phyloP scores from a whole-genome alignment of 345 rosid species.

The Pelargonium nanum region DNA sequence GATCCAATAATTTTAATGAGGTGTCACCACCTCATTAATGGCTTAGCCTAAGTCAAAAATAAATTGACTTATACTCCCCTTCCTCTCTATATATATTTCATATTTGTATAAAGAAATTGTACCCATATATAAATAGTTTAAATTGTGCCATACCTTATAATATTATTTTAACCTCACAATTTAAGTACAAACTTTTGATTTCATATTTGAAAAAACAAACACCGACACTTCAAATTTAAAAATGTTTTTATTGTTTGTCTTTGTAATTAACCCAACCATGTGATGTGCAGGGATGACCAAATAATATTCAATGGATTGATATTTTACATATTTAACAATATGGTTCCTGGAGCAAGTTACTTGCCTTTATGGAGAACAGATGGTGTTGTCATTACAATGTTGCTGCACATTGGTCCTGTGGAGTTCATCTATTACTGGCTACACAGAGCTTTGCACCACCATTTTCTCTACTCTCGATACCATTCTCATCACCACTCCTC shows the following conservation, averaged over 20 bases:
- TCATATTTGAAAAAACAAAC: no score
- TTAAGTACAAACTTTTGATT: no score
- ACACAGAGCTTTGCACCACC: constrained; percentile 68
- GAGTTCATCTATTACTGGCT: constrained; percentile 75
- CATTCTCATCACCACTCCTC: constrained; percentile 84
- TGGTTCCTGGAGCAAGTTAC: constrained; percentile 9
- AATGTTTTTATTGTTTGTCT: not conserved
- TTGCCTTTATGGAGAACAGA: constrained; percentile 53
- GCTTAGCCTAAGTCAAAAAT: no score
- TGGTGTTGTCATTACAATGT: constrained; percentile 23
- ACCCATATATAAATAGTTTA: no score
- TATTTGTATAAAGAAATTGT: no score
- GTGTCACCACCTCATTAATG: no score
- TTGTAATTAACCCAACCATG: not conserved
- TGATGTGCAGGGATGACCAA: constrained; percentile 37
- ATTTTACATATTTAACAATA: constrained; percentile 11
- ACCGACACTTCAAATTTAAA: no score
- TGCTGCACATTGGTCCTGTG: constrained; percentile 52
- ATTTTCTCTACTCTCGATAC: constrained; percentile 60
- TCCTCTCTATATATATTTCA: no score
- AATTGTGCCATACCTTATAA: no score
- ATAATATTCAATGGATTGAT: constrained; percentile 23
- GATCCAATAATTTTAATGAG: no score
- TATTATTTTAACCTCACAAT: no score
- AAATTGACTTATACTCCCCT: no score